Percentiles rank a stretch among this genome's conserved stretches.
phyloP scores from a whole-genome alignment of 2,329 filamentous ascomycete genomes.

The Cytospora piceae region DNA sequence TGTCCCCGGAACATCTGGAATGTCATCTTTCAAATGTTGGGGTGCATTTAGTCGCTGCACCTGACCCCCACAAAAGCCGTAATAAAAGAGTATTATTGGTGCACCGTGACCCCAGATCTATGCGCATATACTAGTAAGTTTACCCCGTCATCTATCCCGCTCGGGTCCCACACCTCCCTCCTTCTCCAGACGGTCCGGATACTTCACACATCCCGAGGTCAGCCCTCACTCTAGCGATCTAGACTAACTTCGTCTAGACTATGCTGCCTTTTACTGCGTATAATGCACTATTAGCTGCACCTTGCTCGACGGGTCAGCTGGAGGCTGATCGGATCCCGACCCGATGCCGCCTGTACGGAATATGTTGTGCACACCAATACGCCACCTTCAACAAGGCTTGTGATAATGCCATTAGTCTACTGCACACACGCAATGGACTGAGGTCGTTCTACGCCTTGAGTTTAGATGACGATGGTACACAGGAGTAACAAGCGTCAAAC shows the following conservation, averaged over 20 bases:
- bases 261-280: too few relatives aligned
- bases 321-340: not conserved
- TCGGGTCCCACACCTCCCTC: constrained; percentile 17
- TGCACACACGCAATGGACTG: too few relatives aligned
- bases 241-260: not conserved
- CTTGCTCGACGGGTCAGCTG: not conserved
- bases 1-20: not conserved
- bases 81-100: not conserved
- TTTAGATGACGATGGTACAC: too few relatives aligned
- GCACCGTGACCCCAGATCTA: not conserved
- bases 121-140: not conserved
- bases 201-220: too few relatives aligned
- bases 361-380: not conserved
- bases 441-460: too few relatives aligned
- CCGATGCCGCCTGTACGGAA: not conserved
- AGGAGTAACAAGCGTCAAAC: too few relatives aligned
- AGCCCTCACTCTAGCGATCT: not conserved
- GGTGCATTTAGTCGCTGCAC: not conserved
- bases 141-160: constrained; percentile 12
- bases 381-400: not conserved
- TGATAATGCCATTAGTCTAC: too few relatives aligned
- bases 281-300: too few relatives aligned
- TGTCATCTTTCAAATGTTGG: not conserved
- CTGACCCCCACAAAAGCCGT: not conserved
- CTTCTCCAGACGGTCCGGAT: constrained; percentile 10